Conservation (phyloP, 2,329 filamentous ascomycete genomes). For the Pseudogymnoascus sp. region DNA sequence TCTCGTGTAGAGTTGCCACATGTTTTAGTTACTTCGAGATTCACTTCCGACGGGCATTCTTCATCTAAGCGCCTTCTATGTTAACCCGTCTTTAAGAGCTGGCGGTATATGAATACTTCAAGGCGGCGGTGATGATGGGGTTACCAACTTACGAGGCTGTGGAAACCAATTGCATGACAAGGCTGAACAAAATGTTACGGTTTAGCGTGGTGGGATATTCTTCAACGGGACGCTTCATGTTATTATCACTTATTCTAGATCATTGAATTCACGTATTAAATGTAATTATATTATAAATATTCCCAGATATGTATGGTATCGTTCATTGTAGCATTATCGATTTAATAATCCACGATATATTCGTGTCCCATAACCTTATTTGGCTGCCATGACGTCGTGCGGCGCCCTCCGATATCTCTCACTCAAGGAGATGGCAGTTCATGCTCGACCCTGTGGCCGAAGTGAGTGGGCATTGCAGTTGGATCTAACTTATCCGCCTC, state of each 20-base stretch:
- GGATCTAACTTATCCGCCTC: background rate
- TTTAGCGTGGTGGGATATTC: background rate
- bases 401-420: constrained; percentile 1
- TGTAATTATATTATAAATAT: background rate
- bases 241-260: background rate
- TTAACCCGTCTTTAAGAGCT: background rate
- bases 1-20: constrained; percentile 90
- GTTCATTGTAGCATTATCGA: background rate
- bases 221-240: background rate
- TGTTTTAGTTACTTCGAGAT: constrained; percentile 64
- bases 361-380: background rate
- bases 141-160: background rate
- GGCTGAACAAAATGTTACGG: background rate
- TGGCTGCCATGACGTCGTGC: background rate
- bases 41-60: constrained; percentile 50
- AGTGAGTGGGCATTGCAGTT: background rate
- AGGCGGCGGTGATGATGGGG: background rate
- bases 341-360: background rate
- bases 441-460: background rate
- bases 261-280: background rate
- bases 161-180: background rate
- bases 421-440: background rate
- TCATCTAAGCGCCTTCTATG: background rate
- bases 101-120: background rate
- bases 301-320: background rate